phyloP scores from a whole-genome alignment of 2,329 filamentous ascomycete genomes.

The Aureobasidium zeae region DNA sequence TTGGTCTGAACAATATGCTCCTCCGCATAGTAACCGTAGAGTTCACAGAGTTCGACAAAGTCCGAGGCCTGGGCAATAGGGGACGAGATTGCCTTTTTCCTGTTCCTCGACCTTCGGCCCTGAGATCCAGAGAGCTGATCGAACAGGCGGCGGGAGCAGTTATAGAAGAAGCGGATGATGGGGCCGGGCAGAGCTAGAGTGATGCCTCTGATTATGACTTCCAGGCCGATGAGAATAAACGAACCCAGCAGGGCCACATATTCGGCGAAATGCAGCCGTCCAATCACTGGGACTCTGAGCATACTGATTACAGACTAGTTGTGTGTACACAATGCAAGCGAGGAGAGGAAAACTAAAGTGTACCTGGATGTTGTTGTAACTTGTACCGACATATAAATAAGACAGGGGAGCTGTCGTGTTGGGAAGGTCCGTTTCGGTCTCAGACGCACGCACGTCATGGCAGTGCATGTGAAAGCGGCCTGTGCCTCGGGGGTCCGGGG shows the following conservation, averaged over 20 bases:
- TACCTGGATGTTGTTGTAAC: too few species aligned
- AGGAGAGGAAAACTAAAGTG: too few species aligned
- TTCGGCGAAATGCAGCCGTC: conserved; percentile 55
- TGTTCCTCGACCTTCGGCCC: conserved; percentile 56
- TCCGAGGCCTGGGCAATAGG: conserved; percentile 79
- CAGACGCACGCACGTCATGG: too few species aligned
- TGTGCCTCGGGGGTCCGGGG: neutral
- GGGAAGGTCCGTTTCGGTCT: too few species aligned
- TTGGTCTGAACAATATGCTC: conserved; percentile 92
- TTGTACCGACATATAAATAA: too few species aligned
- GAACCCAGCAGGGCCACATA: conserved; percentile 81
- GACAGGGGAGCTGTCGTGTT: too few species aligned
- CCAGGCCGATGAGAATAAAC: conserved; percentile 70
- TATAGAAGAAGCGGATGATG: conserved; percentile 74
- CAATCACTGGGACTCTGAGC: conserved; percentile 54
- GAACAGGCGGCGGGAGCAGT: conserved; percentile 71
- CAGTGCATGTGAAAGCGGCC: conserved; percentile 4
- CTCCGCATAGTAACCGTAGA: conserved; percentile 88
- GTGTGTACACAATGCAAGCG: too few species aligned
- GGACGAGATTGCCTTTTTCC: conserved; percentile 45
- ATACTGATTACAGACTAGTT: too few species aligned
- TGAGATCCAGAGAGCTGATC: conserved; percentile 65
- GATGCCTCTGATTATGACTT: conserved; percentile 72
- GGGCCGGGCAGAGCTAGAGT: conserved; percentile 79
- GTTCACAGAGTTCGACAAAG: conserved; percentile 84